phyloP scores from a whole-genome alignment of 495 filamentous ascomycete species.

The Podospora didyma region DNA sequence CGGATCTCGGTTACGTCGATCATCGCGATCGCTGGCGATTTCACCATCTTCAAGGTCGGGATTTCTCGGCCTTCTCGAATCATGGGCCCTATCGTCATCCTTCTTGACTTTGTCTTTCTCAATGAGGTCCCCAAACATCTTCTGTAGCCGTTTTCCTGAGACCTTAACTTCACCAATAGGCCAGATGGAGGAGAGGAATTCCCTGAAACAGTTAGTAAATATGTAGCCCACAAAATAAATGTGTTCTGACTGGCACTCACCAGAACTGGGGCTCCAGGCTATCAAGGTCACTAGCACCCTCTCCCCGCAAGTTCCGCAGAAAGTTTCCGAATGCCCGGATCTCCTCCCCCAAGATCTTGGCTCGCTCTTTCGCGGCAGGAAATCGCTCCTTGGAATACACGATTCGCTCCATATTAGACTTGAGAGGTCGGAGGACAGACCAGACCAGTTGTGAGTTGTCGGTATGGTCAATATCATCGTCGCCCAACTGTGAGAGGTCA shows the following conservation, averaged over 20 bases:
- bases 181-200: slow-evolving; percentile 38
- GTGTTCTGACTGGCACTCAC: slow-evolving; percentile 24
- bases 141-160: slow-evolving; percentile 37
- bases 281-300: slow-evolving; percentile 33
- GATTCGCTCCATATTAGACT: slow-evolving; percentile 38
- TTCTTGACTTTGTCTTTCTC: slow-evolving; percentile 23
- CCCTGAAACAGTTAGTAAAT: slow-evolving; percentile 25
- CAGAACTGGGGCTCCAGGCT: slow-evolving; percentile 44
- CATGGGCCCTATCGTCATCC: slow-evolving; percentile 18
- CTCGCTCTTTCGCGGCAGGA: slow-evolving; percentile 40
- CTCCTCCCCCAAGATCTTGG: slow-evolving; percentile 42
- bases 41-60: slow-evolving; percentile 33
- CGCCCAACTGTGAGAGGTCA: slow-evolving; percentile 26
- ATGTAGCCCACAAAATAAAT: not conserved
- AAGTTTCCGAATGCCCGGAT: slow-evolving; percentile 44
- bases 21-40: slow-evolving; percentile 31
- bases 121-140: slow-evolving; percentile 43
- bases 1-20: slow-evolving; percentile 18
- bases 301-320: slow-evolving; percentile 32
- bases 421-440: slow-evolving; percentile 42
- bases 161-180: slow-evolving; percentile 36
- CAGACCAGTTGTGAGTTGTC: slow-evolving; percentile 36
- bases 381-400: slow-evolving; percentile 40
- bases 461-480: slow-evolving; percentile 29
- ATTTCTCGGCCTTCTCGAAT: slow-evolving; percentile 13